A percentile compares a stretch with the other conserved stretches of the same genome.
These are phyloP conservation scores for Arachis monticola DNA, from an alignment of 331 rosid species.

Conservation along the genomic window DNA sequence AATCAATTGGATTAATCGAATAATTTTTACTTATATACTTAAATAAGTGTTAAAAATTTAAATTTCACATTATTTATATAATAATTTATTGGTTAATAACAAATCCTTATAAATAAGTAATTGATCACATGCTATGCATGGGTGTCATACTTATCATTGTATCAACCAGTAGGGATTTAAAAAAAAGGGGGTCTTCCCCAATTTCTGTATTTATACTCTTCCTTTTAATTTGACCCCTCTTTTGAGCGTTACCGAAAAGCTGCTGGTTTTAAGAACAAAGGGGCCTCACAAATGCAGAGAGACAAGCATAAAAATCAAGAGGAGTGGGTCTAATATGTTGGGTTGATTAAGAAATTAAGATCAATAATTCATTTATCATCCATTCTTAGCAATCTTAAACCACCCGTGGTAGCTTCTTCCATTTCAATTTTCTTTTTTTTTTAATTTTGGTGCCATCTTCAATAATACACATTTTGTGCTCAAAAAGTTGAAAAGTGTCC, in stretches of 20 bases:
- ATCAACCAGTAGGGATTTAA: too few species aligned
- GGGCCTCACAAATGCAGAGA: slow-evolving; percentile 22
- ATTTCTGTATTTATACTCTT: slow-evolving; percentile 31
- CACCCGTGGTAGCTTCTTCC: neutral
- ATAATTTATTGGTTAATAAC: too few species aligned
- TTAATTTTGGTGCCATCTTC: neutral
- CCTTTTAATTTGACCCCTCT: slow-evolving; percentile 35
- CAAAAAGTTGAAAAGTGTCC: slow-evolving; percentile 2
- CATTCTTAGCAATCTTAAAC: slow-evolving; percentile 34
- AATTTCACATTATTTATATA: too few species aligned
- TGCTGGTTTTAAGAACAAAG: slow-evolving; percentile 39
- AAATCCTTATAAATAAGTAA: slow-evolving; percentile 6
- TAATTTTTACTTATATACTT: too few species aligned
- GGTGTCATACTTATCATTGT: neutral
- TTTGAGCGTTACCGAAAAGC: slow-evolving; percentile 26
- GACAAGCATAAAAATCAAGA: slow-evolving; percentile 44
- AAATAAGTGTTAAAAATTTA: too few species aligned
- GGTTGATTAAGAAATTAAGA: slow-evolving; percentile 30
- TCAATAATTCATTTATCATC: slow-evolving; percentile 33
- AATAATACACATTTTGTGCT: slow-evolving; percentile 8
- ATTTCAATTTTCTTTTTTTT: neutral
- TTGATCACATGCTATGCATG: slow-evolving; percentile 24
- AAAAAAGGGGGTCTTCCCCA: too few species aligned
- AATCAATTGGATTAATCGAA: too few species aligned
- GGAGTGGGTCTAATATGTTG: slow-evolving; percentile 47